phyloP scores from a whole-genome alignment of 371 early-diverging fungal species.

The Circinella minor region DNA sequence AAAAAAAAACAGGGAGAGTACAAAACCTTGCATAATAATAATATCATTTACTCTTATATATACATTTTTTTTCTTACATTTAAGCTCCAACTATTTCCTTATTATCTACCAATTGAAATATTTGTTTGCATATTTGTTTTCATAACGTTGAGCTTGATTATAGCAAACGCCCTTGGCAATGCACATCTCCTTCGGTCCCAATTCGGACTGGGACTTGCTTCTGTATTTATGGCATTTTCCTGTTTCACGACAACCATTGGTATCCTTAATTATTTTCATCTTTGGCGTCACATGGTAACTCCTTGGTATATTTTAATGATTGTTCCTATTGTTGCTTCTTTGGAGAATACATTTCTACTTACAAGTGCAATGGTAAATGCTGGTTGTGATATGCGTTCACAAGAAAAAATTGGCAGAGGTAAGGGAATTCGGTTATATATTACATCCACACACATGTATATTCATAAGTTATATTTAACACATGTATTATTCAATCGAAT shows the following conservation, averaged over 20 bases:
- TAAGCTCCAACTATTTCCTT: conserved; percentile 22
- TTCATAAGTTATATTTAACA: neutral
- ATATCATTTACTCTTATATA: neutral
- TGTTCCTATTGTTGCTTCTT: conserved; percentile 68
- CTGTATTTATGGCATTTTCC: conserved; percentile 48
- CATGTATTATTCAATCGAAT: neutral
- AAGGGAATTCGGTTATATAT: neutral
- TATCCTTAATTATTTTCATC: conserved; percentile 24
- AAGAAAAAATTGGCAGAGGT: conserved; percentile 73
- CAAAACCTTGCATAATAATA: neutral
- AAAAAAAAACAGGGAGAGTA: neutral
- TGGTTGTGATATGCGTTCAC: conserved; percentile 69
- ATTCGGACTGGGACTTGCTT: conserved; percentile 69
- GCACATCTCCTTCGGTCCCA: conserved; percentile 76
- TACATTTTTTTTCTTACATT: neutral
- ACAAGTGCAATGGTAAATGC: conserved; percentile 72
- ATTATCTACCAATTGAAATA: conserved; percentile 17
- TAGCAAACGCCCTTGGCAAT: conserved; percentile 61
- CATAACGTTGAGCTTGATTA: conserved; percentile 62
- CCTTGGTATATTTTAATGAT: conserved; percentile 66
- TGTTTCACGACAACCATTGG: conserved; percentile 34
- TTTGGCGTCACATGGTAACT: conserved; percentile 15
- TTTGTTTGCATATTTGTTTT: conserved; percentile 50
- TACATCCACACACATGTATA: too few species aligned
- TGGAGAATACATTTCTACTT: conserved; percentile 75